These are phyloP conservation scores for Heliamphora exappendiculata DNA, from an alignment of 148 eudicot genomes.

Conservation along the genomic window DNA sequence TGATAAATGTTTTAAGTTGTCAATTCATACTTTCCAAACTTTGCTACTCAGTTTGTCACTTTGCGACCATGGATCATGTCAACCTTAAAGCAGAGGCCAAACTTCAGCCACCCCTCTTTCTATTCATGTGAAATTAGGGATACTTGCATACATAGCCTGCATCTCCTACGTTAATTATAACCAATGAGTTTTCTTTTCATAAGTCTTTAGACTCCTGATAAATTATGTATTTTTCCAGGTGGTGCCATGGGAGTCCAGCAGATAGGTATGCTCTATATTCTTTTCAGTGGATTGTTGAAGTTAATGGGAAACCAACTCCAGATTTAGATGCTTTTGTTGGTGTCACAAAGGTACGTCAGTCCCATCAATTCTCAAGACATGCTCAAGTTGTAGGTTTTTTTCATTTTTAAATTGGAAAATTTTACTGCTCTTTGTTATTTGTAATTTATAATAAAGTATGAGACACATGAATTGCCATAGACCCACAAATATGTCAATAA, in stretches of 20 bases:
- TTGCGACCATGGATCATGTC: background rate
- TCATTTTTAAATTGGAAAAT: background rate
- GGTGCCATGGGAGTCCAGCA: slow-evolving; percentile 92
- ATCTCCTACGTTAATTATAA: background rate
- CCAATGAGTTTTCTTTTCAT: background rate
- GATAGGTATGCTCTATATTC: slow-evolving; percentile 83
- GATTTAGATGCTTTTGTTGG: slow-evolving; percentile 77
- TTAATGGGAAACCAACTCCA: slow-evolving; percentile 89
- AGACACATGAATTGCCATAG: background rate
- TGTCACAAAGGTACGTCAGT: slow-evolving; percentile 64
- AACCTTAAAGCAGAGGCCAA: background rate
- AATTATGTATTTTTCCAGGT: slow-evolving; percentile 32
- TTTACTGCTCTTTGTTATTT: background rate
- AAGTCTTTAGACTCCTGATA: background rate
- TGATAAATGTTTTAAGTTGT: background rate
- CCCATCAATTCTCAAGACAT: background rate
- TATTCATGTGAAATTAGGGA: background rate
- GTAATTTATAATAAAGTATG: no score
- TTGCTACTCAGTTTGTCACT: background rate
- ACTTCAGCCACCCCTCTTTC: background rate
- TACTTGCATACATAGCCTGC: background rate
- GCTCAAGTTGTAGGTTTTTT: background rate
- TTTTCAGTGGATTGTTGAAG: slow-evolving; percentile 95
- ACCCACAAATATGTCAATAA: background rate
- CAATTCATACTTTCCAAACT: background rate